phyloP scores from a whole-genome alignment of 257 asterid species.

The Dorcoceras hygrometricum region DNA sequence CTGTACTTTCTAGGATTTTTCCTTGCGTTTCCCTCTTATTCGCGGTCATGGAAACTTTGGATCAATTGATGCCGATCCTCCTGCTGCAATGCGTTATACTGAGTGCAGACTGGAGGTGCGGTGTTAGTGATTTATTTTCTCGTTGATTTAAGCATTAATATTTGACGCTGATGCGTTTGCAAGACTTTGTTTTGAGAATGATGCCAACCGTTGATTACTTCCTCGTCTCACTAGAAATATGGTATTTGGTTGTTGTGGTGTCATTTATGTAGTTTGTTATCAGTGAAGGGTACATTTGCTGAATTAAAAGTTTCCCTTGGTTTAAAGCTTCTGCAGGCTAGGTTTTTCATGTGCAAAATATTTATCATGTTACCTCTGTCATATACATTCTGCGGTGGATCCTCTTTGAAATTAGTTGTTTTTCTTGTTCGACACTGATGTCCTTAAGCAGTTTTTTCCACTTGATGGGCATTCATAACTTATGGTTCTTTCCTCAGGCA shows the following conservation, averaged over 20 bases:
- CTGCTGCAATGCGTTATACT: constrained; percentile 99
- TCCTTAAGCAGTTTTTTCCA: background rate
- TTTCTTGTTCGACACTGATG: background rate
- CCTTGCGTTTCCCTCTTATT: constrained; percentile 91
- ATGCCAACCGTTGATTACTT: background rate
- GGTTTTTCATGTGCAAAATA: background rate
- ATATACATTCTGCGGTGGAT: background rate
- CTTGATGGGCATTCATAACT: constrained; percentile 17
- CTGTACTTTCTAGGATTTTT: constrained; percentile 68
- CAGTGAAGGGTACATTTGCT: background rate
- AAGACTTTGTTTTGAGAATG: constrained; percentile 10
- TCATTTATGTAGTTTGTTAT: background rate
- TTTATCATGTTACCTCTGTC: background rate
- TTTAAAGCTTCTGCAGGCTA: background rate
- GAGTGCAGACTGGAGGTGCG: constrained; percentile 96
- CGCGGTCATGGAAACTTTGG: constrained; percentile 99
- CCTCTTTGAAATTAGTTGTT: background rate
- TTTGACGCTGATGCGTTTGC: background rate
- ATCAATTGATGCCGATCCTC: constrained; percentile 97
- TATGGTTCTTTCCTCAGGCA: constrained; percentile 52
- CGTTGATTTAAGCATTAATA: background rate
- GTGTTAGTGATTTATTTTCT: constrained; percentile 15
- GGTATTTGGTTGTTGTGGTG: no score
- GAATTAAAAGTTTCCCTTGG: background rate
- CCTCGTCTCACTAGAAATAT: background rate